These are phyloP conservation scores for Aspergillus transmontanensis DNA, from an alignment of 2,329 filamentous ascomycete species.

Conservation along the genomic window DNA sequence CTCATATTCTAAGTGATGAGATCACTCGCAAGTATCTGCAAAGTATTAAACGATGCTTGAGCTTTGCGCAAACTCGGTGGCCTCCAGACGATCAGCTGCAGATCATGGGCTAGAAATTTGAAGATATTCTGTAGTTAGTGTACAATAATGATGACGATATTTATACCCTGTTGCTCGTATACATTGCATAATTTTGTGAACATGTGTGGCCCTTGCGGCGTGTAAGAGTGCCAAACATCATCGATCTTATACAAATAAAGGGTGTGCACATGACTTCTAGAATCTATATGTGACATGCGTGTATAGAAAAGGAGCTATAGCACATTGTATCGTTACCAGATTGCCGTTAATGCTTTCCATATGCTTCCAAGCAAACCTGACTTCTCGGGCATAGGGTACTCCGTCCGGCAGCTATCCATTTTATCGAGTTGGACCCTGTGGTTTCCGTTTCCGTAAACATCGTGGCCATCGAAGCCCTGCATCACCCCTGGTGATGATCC, in stretches of 20 bases:
- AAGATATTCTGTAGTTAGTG: not conserved
- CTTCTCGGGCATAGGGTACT: not conserved
- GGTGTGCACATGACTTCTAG: not conserved
- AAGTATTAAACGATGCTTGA: conserved; percentile 95
- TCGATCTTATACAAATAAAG: not conserved
- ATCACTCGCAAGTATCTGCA: conserved; percentile 93
- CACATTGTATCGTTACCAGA: not conserved
- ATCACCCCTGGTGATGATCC: conserved; percentile 34
- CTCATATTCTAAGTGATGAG: conserved; percentile 97
- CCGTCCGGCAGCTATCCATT: not conserved
- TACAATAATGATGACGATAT: conserved; percentile 9
- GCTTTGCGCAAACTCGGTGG: conserved; percentile 96
- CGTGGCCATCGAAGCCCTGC: conserved; percentile 43
- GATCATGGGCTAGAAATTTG: conserved; percentile 74
- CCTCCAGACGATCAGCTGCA: conserved; percentile 89
- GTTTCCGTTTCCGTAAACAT: conserved; percentile 18
- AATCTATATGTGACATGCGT: not conserved
- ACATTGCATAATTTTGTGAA: not conserved
- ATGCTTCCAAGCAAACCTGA: not conserved
- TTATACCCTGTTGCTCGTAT: conserved; percentile 9
- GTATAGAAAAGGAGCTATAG: not conserved
- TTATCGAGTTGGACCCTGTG: not conserved
- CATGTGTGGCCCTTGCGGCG: not conserved
- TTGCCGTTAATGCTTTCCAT: not conserved
- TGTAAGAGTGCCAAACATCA: not conserved